These are phyloP conservation scores for Stephanodiscus triporus DNA, from an alignment of 108 stramenopile species.

Conservation along the genomic window DNA sequence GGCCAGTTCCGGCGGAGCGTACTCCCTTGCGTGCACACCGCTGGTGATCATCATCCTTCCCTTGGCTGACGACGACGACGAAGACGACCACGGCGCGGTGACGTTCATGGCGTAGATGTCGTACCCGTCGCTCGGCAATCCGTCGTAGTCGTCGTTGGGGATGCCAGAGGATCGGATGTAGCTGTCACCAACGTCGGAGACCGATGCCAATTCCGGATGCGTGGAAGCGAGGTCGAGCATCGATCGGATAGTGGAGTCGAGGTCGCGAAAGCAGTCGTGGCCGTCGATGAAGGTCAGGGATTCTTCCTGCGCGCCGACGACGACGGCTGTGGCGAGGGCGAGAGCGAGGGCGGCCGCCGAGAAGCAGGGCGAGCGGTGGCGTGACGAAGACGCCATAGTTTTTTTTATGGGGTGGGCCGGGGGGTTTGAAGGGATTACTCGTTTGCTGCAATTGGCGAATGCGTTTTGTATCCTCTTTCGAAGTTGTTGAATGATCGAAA, in stretches of 20 bases:
- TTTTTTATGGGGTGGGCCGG: no score
- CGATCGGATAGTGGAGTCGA: conserved; percentile 28
- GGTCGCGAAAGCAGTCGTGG: conserved; percentile 32
- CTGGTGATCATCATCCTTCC: conserved; percentile 35
- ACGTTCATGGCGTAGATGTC: conserved; percentile 57
- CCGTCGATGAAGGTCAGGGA: conserved; percentile 24
- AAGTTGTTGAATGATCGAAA: no score
- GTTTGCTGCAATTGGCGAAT: no score
- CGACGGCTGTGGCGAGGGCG: not conserved
- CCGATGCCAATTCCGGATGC: conserved; percentile 12
- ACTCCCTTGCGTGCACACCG: conserved; percentile 60
- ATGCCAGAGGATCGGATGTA: conserved; percentile 17
- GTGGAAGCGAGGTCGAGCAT: conserved; percentile 21
- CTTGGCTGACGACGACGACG: conserved; percentile 1
- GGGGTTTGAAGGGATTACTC: no score
- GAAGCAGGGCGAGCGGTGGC: no score
- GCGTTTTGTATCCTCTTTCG: no score
- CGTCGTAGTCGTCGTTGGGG: not conserved
- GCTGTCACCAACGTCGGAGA: conserved; percentile 49
- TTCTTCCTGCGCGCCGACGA: not conserved
- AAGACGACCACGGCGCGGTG: conserved; percentile 14
- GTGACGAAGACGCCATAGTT: no score
- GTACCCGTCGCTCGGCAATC: conserved; percentile 17
- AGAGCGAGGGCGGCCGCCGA: no score
- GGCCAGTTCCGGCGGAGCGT: conserved; percentile 57